Evolutionary conservation across 2,329 filamentous ascomycete genomes (phyloP).

Genomic region (Cyphellophora europaea): DNA sequence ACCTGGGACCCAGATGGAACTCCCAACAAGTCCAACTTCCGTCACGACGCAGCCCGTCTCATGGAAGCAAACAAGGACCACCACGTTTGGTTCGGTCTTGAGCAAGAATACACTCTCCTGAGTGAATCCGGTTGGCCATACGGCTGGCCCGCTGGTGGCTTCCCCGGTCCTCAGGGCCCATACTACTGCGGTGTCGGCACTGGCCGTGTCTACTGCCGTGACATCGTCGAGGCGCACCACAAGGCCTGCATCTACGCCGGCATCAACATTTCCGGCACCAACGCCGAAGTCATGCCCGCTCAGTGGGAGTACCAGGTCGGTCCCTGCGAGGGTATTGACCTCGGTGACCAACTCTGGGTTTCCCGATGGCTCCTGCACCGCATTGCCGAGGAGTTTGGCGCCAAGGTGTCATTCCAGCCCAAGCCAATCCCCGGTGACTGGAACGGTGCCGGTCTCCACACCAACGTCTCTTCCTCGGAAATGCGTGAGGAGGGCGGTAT

Average conservation of each 20-base stretch:
- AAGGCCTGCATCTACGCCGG: constrained; percentile 81
- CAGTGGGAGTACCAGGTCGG: constrained; percentile 99
- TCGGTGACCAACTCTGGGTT: constrained; percentile 96
- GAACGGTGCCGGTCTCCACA: constrained; percentile 93
- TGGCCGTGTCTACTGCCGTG: constrained; percentile 94
- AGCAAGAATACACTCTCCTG: constrained; percentile 95
- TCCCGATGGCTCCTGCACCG: constrained; percentile 82
- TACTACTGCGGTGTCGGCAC: constrained; percentile 98
- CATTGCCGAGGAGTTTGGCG: constrained; percentile 92
- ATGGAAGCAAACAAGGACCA: constrained; percentile 79
- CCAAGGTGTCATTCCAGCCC: constrained; percentile 87
- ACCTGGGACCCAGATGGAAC: constrained; percentile 90
- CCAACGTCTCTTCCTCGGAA: constrained; percentile 82
- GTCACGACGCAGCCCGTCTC: constrained; percentile 79
- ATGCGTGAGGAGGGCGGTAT: constrained; percentile 90
- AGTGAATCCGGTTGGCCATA: constrained; percentile 80
- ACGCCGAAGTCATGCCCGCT: constrained; percentile 96
- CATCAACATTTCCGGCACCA: constrained; percentile 93
- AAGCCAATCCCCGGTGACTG: constrained; percentile 95
- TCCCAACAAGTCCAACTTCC: constrained; percentile 98
- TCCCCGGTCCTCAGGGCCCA: constrained; percentile 83
- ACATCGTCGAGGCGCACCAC: constrained; percentile 94
- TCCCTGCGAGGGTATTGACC: constrained; percentile 75
- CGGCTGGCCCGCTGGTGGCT: constrained; percentile 81
- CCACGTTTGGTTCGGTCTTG: constrained; percentile 93